Base-by-base conservation (phyloP, 2,329 filamentous ascomycete genomes). In the Cytospora piceae region DNA sequence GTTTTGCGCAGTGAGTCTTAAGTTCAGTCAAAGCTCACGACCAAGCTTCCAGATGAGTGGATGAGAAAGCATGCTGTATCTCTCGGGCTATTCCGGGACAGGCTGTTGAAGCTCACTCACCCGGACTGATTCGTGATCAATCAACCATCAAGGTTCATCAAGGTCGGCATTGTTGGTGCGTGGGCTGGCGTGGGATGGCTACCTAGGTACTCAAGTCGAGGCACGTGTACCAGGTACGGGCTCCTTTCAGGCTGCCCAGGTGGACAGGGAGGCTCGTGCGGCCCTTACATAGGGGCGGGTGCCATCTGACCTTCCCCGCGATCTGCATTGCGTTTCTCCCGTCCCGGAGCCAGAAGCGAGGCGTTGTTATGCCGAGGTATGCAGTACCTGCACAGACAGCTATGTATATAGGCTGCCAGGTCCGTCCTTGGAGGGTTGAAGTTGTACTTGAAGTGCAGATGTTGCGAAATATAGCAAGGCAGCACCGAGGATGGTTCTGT, bases 261-360 rank as follows among this genome's bases (percentile, higher is more conserved):
- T n/a, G 27, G 27, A 29, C 27, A 29, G 37, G 17, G 11, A 49
- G 22, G 46, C 46, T 49, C 46, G 46, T 49, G 46, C 46, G 46
- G 34, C 46, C 46, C 46, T 49, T 20, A 49, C 46, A 49, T 49
- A 49, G n/a, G 46, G 46, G 46, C 46, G 46, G 46, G 46, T 49
- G 46, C 46, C 46, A 49, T 24, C 46, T 49, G 46, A 49, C 46
- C n/a, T 24, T 24, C 46, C 42, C 46, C 46, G 46, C 46, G n/a
- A 49, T 49, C 46, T 49, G 46, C 46, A 49, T 24, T 24, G n/a
- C n/a, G 20, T 49, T n/a, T 49, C 46, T 49, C n/a, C 46, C n/a
- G 46, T 20, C 46, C 46, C 46, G 46, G 46, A 49, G 46, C n/a
- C 46, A 24, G 46, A 49, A 9, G 34, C 42, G 46, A 49, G n/a